Conservation (phyloP, 495 filamentous ascomycete genomes). For the Achaetomiella virescens region DNA sequence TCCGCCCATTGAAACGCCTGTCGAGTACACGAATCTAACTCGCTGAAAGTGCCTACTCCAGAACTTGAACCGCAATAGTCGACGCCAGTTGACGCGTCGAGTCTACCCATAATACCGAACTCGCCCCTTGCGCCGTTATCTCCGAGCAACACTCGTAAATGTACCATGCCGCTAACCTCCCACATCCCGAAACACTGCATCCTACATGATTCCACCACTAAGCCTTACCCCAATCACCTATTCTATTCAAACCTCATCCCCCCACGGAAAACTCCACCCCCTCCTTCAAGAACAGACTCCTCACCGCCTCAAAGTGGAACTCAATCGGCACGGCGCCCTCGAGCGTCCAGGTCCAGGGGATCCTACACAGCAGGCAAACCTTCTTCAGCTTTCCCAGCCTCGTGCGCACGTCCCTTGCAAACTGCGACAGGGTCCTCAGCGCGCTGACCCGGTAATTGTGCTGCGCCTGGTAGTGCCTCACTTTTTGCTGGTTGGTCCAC, state of each 20-base stretch:
- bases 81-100: too few species aligned
- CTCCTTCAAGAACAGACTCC: conserved; percentile 11
- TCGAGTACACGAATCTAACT: too few species aligned
- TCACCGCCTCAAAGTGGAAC: conserved; percentile 22
- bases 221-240: neutral
- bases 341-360: conserved; percentile 27
- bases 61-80: too few species aligned
- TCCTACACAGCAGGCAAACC: conserved; percentile 22
- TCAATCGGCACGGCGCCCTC: conserved; percentile 14
- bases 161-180: too few species aligned
- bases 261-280: conserved; percentile 26
- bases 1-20: too few species aligned
- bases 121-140: too few species aligned
- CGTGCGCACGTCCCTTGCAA: conserved; percentile 14
- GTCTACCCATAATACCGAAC: too few species aligned
- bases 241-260: conserved; percentile 8
- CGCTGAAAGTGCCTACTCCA: too few species aligned
- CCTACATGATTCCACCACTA: too few species aligned
- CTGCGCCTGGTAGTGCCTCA: conserved; percentile 19
- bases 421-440: conserved; percentile 17
- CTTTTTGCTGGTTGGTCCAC: conserved; percentile 16
- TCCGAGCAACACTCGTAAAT: too few species aligned
- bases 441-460: conserved; percentile 18
- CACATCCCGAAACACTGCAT: too few species aligned
- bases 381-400: conserved; percentile 15